Base-by-base conservation (phyloP, 225 moss, liverwort and hornwort genomes). In the Neckera pumila region DNA sequence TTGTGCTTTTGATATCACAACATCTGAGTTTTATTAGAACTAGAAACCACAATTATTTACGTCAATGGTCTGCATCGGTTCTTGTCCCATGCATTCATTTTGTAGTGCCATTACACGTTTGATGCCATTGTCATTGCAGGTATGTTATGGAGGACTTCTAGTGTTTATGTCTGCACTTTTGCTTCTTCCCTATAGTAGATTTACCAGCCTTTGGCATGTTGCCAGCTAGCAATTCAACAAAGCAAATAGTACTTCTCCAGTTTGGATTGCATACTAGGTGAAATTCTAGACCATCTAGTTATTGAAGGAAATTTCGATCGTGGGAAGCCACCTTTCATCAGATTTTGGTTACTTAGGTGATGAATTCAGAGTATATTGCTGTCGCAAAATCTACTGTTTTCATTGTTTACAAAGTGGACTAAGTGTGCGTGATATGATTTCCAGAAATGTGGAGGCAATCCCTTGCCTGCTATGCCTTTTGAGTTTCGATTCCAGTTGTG, bases 131-230 rank as follows among this genome's bases (percentile, higher is more conserved):
- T 91, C 65, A 28, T 87, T 92, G 92, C 94, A 95, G 96, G 92
- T 93, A 58, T 86, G 91, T 47, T 96, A 93, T 85, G 89, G 92
- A 81, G 92, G 95, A 73, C 91, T 96, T 70, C 40, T 96, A n/a
- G 85, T 93, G 57, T 95, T 96, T 59, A 92, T 94, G 90, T 95
- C 96, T 59, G 80, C 87, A 81, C 92, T 96, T 76, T 89, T 96
- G 86, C 95, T 96, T 64, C 86, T 95, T 53, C 95, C 96, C n/a
- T 58, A 90, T 61, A 92, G 89, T 91, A 86, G 86, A 47, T 94
- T 96, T 77, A 95, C 95, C 76, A 88, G 94, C 88, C 90, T 95
- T 51, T 96, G 96, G 96, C 96, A 96, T 86, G 93, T 96, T 81
- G 93, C 95, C 82, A 96, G 95, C 82, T 84, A 96, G 66, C 90